Evolutionary conservation across 139 green algal genomes (phyloP).

Genomic region (Pycnococcus provasolii): DNA sequence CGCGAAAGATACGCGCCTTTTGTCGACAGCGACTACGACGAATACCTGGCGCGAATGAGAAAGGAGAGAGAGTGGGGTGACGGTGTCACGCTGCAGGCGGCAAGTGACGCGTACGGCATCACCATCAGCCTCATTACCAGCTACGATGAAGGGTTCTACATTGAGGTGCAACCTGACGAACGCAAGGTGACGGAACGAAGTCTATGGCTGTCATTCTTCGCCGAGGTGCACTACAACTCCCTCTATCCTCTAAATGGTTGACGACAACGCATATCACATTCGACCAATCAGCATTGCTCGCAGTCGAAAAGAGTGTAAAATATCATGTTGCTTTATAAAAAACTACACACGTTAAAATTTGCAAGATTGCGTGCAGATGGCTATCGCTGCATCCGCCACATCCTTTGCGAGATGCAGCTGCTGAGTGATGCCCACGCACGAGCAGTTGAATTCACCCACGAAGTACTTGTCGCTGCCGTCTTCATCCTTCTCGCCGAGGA

Average conservation of each 20-base stretch:
- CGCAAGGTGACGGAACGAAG: too few species aligned
- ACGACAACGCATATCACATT: too few species aligned
- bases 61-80: slow-evolving; percentile 24
- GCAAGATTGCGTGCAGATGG: neutral
- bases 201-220: too few species aligned
- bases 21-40: neutral
- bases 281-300: too few species aligned
- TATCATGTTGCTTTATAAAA: too few species aligned
- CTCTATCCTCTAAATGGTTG: too few species aligned
- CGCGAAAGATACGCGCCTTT: slow-evolving; percentile 4
- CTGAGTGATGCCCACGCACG: slow-evolving; percentile 31
- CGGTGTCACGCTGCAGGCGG: slow-evolving; percentile 29
- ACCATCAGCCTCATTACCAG: too few species aligned
- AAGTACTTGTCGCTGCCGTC: slow-evolving; percentile 28
- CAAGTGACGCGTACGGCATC: slow-evolving; percentile 18
- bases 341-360: too few species aligned
- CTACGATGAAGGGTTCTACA: too few species aligned
- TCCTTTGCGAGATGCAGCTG: slow-evolving; percentile 24
- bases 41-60: slow-evolving; percentile 22
- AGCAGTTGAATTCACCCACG: slow-evolving; percentile 33
- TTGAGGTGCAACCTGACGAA: too few species aligned
- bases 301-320: too few species aligned
- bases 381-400: slow-evolving; percentile 28
- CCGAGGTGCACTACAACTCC: too few species aligned
- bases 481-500: slow-evolving; percentile 25